Evolutionary conservation across 352 stramenopile genomes (phyloP).

Genomic region (Globisporangium cystogenes): DNA sequence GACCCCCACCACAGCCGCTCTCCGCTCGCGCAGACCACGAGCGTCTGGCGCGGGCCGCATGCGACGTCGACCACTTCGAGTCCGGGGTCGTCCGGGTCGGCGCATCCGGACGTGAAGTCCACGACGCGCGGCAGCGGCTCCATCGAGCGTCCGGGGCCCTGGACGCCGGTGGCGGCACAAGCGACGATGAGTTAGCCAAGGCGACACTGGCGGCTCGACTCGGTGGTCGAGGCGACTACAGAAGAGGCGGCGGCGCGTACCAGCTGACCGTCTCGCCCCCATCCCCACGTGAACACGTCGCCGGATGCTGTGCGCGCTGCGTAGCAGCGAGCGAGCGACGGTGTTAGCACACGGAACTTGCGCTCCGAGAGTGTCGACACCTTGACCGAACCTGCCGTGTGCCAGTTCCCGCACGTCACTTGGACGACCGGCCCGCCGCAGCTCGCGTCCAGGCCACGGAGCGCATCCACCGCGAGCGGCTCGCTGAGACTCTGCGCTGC

Average conservation of each 20-base stretch:
- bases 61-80: conserved; percentile 28
- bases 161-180: conserved; percentile 10
- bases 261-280: conserved; percentile 65
- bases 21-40: conserved; percentile 34
- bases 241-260: conserved; percentile 20
- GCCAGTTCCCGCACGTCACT: conserved; percentile 68
- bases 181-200: neutral
- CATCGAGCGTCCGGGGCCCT: conserved; percentile 13
- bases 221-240: neutral
- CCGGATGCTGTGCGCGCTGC: conserved; percentile 41
- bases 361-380: neutral
- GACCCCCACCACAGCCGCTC: conserved; percentile 56
- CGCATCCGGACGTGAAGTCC: conserved; percentile 17
- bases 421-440: conserved; percentile 27
- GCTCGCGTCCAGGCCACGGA: conserved; percentile 37
- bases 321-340: neutral
- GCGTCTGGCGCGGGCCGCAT: conserved; percentile 49
- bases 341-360: neutral
- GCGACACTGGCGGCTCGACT: neutral
- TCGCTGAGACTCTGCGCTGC: conserved; percentile 23
- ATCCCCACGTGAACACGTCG: conserved; percentile 79
- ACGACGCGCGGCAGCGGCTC: conserved; percentile 49
- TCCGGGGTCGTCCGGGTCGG: conserved; percentile 14
- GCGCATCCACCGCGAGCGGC: conserved; percentile 28
- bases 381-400: conserved; percentile 39